These are phyloP conservation scores for Trametes coccinea DNA, from an alignment of 768 basidiomycete species.

Conservation along the genomic window DNA sequence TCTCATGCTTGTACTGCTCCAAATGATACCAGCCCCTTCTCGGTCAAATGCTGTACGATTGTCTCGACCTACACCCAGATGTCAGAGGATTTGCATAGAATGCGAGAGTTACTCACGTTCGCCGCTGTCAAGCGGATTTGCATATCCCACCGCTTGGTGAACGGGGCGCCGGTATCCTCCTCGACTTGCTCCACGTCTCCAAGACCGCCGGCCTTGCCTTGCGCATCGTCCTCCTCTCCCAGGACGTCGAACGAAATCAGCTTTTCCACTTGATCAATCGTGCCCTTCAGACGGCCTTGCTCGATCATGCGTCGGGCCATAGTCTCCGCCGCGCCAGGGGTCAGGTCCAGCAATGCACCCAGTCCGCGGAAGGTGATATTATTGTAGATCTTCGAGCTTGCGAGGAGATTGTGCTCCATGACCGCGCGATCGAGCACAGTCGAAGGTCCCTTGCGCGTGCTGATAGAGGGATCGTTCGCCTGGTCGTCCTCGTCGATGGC, in stretches of 20 bases:
- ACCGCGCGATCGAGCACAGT: conserved; percentile 97
- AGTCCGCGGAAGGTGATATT: conserved; percentile 97
- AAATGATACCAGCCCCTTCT: conserved; percentile 59
- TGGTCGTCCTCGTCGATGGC: conserved; percentile 56
- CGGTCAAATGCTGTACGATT: conserved; percentile 79
- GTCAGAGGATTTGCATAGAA: conserved; percentile 9
- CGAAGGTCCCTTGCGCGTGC: conserved; percentile 86
- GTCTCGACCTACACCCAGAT: conserved; percentile 64
- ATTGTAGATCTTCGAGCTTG: conserved; percentile 95
- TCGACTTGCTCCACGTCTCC: conserved; percentile 84
- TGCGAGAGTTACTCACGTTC: conserved; percentile 54
- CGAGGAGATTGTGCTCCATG: conserved; percentile 97
- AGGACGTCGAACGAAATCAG: conserved; percentile 92
- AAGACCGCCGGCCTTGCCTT: conserved; percentile 91
- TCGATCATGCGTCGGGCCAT: conserved; percentile 99
- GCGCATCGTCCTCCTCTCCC: conserved; percentile 86
- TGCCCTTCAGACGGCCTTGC: conserved; percentile 89
- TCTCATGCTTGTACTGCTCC: conserved; percentile 26
- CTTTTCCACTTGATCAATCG: conserved; percentile 94
- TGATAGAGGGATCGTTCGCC: conserved; percentile 52
- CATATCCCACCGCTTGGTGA: conserved; percentile 95
- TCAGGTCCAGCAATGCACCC: conserved; percentile 85
- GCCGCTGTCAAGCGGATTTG: conserved; percentile 88
- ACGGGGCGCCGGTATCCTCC: conserved; percentile 85
- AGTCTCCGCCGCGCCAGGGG: conserved; percentile 90